A percentile compares a stretch with the other conserved stretches of the same genome.
These are phyloP conservation scores for Globisporangium orthogonon DNA, from an alignment of 352 stramenopile genomes.

Conservation along the genomic window DNA sequence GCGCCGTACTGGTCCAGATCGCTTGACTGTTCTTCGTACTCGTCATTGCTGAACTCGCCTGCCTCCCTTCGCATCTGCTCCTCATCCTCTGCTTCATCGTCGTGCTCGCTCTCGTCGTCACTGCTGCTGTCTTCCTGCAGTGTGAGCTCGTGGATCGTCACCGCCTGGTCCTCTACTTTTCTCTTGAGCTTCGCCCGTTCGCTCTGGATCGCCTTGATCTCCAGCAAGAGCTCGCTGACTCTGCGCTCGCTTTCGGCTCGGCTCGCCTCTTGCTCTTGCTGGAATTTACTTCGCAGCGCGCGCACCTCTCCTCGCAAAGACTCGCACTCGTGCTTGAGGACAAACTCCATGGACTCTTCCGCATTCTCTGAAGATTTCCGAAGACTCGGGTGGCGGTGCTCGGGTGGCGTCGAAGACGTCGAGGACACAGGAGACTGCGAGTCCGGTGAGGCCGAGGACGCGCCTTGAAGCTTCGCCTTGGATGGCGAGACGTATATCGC, in stretches of 20 bases:
- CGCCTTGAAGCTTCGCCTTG: slow-evolving; percentile 13
- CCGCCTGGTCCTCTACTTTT: slow-evolving; percentile 46
- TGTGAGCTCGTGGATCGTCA: slow-evolving; percentile 77
- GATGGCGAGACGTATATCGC: slow-evolving; percentile 29
- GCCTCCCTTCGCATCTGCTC: slow-evolving; percentile 16
- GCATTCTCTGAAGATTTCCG: not conserved
- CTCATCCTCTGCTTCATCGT: slow-evolving; percentile 18
- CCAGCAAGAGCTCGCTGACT: slow-evolving; percentile 25
- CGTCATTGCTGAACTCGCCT: slow-evolving; percentile 3
- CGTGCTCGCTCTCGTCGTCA: not conserved
- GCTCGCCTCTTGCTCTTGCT: slow-evolving; percentile 20
- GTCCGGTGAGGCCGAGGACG: not conserved
- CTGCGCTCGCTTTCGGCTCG: slow-evolving; percentile 27
- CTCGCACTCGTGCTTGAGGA: slow-evolving; percentile 26
- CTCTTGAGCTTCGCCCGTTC: slow-evolving; percentile 38
- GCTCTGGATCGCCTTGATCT: slow-evolving; percentile 35
- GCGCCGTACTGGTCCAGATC: not conserved
- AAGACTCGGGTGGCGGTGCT: not conserved
- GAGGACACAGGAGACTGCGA: slow-evolving; percentile 9
- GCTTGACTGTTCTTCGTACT: not conserved
- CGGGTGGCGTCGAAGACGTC: slow-evolving; percentile 3
- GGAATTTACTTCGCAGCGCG: slow-evolving; percentile 14
- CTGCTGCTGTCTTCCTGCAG: slow-evolving; percentile 46
- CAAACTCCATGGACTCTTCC: slow-evolving; percentile 9
- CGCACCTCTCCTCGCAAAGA: slow-evolving; percentile 19